A percentile compares a stretch with the other conserved stretches of the same genome.
Conservation (phyloP, 345 rosid genomes). For the Trapa bicornis region DNA sequence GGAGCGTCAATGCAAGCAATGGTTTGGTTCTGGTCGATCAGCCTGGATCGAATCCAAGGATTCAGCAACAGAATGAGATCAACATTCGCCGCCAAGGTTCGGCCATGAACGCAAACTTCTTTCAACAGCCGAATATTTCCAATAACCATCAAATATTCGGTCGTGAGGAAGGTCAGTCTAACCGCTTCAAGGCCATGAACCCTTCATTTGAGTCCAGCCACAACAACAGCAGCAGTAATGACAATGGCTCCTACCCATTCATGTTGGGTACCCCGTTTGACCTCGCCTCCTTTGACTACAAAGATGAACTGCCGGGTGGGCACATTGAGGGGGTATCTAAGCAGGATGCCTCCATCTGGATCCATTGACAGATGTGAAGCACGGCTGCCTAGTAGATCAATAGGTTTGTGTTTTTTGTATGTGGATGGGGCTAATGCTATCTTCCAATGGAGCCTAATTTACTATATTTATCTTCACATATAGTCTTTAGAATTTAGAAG, state of each 20-base stretch:
- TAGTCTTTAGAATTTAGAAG: constrained; percentile 2
- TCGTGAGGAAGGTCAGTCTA: constrained; percentile 37
- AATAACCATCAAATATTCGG: constrained; percentile 31
- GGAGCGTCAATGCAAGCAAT: constrained; percentile 19
- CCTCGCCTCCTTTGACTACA: constrained; percentile 47
- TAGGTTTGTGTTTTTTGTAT: neutral
- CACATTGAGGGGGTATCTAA: constrained; percentile 42
- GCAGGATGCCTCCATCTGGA: constrained; percentile 71
- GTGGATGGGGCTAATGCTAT: neutral
- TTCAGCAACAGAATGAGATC: constrained; percentile 44
- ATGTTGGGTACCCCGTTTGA: constrained; percentile 62
- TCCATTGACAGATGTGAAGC: constrained; percentile 14
- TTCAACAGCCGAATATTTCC: constrained; percentile 42
- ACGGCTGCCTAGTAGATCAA: neutral
- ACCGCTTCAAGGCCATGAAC: constrained; percentile 30
- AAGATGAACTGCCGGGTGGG: constrained; percentile 50
- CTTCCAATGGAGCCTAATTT: constrained; percentile 1
- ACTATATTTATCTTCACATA: neutral
- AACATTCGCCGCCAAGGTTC: constrained; percentile 31
- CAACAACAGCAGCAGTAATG: constrained; percentile 10
- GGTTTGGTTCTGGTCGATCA: constrained; percentile 28
- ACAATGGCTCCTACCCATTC: constrained; percentile 25
- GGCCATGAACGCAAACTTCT: constrained; percentile 41
- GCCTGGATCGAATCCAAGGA: constrained; percentile 27
- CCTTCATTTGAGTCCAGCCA: constrained; percentile 33